Base-by-base conservation (phyloP, 305 asterid genomes). In the Lippia alba region DNA sequence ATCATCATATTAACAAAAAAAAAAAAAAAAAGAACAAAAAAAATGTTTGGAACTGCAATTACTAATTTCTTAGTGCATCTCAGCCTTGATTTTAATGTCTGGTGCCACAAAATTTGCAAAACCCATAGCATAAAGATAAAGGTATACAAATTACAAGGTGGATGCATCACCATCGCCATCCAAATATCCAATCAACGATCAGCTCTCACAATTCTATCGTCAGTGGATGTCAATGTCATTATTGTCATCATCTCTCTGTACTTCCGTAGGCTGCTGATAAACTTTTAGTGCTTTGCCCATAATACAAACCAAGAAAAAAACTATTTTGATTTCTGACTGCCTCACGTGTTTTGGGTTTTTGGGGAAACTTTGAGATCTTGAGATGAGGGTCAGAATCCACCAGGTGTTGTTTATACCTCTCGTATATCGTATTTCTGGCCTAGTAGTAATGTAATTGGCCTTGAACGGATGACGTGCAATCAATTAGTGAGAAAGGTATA, bases 281-380 rank as follows among this genome's bases (percentile, higher is more conserved):
- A 57, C 54, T 63, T 63, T 63, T 63, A 46, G 68, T 63, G 68
- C 56, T 19, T 44, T 45, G 56, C n/a, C 67, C 68, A 63, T 45
- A 46, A 44, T 36, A 36, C 5, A 36, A 36, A 36, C 41, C 18
- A 12, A 18, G 12, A 63, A 45, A 63, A 63, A 63, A 40, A 63
- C 39, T 55, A 45, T 46, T 63, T 63, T 44, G 30, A 36, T 36
- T 4, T 36, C 9, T 36, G 0, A 40, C 30, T 55, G 14, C 0
- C 36, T 65, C 63, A 53, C 72, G 34, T 65, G 53, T 67, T 67
- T 55, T 54, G n/a, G 63, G 50, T 7, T 24, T 24, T 24, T 24
- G 30, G 30, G 2, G 20, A 53, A 12, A 15, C 16, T 36, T 16
- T 11, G 6, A 11, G 33, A 9, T 6, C 15, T 54, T 32, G 36